These are phyloP conservation scores for Carnegiea gigantea DNA, from an alignment of 179 eudicot genomes.

Conservation along the genomic window DNA sequence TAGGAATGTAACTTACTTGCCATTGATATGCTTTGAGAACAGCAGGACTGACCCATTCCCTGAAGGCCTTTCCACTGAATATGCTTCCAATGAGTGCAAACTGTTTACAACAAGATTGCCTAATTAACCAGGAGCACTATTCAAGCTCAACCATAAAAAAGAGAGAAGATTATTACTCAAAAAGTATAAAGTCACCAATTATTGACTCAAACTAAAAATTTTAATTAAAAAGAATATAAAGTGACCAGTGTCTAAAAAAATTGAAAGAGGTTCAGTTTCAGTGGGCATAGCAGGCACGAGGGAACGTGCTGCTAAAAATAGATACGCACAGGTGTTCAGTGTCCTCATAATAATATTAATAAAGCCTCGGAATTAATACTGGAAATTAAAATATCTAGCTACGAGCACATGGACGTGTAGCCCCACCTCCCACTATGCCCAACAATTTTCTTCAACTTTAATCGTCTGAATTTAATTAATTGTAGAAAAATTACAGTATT, in stretches of 20 bases:
- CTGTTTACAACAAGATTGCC: not conserved
- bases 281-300: not conserved
- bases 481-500: no score
- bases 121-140: no score
- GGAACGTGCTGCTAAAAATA: not conserved
- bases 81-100: constrained; percentile 48
- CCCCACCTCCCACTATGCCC: not conserved
- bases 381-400: not conserved
- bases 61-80: constrained; percentile 68
- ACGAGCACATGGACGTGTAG: not conserved
- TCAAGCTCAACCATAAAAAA: not conserved
- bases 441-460: not conserved
- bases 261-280: not conserved
- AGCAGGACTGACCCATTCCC: constrained; percentile 91
- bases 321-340: not conserved
- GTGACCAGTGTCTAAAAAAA: not conserved
- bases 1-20: constrained; percentile 50
- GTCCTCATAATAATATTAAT: no score
- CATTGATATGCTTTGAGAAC: constrained; percentile 82
- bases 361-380: not conserved
- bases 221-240: no score
- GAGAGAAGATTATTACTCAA: not conserved
- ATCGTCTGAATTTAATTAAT: no score
- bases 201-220: no score
- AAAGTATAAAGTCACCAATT: no score